Base-by-base conservation (phyloP, 1,284 basidiomycete species). In the Melampsora larici-populina region DNA sequence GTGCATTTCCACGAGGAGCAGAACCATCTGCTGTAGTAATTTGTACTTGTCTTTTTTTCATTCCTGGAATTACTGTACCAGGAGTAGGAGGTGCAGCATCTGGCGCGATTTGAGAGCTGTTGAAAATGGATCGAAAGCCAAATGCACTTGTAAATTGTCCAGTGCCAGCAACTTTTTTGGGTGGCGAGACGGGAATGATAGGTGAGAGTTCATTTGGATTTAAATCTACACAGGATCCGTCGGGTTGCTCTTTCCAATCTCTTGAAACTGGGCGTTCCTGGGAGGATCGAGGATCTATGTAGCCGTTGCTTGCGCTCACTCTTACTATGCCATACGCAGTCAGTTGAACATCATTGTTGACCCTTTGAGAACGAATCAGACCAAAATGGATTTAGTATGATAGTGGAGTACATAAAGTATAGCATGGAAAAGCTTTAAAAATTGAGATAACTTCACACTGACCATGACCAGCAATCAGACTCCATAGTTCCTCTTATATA, bases 401-500 rank as follows among this genome's bases (percentile, higher is more conserved):
- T 15, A 17, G 11, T 17, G 17, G 0, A 15, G 43, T 46, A 11
- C 13, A 17, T 46, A 46, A 58, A 58, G 2, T 8, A 58, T 29
- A 58, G 55, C 13, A 46, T 1, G 43, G 13, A 46, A 46, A 17
- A 46, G 3, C 43, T 46, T 46, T 11, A 46, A 11, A 46, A 46
- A 17, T 46, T 46, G 11, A 46, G 43, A 46, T 46, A 15, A n/a
- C 3, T 3, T 24, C 11, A 7, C 13, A 68, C 43, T 43, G 18
- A 68, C 66, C 66, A 68, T 18, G 40, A 26, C 58, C 71, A 73
- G 46, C 71, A 73, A 21, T 73, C 71, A 6, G 71, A 48, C 31
- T 73, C 71, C 71, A 73, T 73, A 24, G 43, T 65, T 29, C 58
- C 71, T 73, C 71, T 43, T 62, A 73, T 43, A 46, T 51, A 49